Conservation (phyloP, 1,284 basidiomycete genomes). For the Ustilago sp. region DNA sequence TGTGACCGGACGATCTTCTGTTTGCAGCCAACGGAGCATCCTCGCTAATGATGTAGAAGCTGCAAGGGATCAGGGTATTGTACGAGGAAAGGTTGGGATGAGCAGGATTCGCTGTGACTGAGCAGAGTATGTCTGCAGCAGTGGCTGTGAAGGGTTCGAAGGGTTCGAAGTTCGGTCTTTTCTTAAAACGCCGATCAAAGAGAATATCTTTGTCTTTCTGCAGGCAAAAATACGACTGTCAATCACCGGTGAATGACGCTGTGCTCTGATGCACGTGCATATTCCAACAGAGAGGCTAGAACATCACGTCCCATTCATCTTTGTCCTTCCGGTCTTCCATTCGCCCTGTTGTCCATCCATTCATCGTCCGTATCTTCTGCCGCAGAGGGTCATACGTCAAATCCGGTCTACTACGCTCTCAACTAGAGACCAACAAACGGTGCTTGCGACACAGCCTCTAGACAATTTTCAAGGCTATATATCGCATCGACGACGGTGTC, state of each 20-base stretch:
- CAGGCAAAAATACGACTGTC: background rate
- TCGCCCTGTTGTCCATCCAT: background rate
- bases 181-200: slow-evolving; percentile 6
- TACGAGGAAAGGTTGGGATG: background rate
- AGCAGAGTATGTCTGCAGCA: background rate
- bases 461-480: background rate
- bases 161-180: background rate
- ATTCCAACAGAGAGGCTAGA: background rate
- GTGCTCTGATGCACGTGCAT: slow-evolving; percentile 25
- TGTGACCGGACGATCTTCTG: background rate
- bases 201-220: background rate
- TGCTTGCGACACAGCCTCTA: slow-evolving; percentile 1
- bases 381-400: background rate
- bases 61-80: background rate
- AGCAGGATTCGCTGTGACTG: background rate
- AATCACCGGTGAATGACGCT: slow-evolving; percentile 24
- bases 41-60: background rate
- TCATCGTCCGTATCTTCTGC: background rate
- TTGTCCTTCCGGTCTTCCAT: slow-evolving; percentile 6
- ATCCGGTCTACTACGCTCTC: background rate
- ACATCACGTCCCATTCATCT: background rate
- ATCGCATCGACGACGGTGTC: background rate
- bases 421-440: background rate
- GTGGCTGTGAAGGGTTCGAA: slow-evolving; percentile 6
- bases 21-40: background rate